phyloP scores from a whole-genome alignment of 2,329 filamentous ascomycete species.

The Cyphellophora europaea region DNA sequence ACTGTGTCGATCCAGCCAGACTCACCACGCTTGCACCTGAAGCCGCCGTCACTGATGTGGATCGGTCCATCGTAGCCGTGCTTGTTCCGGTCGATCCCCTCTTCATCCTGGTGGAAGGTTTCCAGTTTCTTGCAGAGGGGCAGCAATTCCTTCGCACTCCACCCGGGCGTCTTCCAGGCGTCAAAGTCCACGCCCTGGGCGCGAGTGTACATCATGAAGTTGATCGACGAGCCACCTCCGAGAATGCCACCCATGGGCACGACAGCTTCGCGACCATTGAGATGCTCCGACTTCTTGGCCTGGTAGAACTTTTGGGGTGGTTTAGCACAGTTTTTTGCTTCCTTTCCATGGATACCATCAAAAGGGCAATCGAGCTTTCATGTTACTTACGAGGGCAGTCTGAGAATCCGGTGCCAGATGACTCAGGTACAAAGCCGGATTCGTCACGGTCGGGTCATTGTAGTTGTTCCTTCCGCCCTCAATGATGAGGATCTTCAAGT shows the following conservation, averaged over 20 bases:
- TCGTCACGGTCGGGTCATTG: conserved; percentile 38
- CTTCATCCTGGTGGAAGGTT: conserved; percentile 2
- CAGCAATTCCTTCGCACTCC: conserved; percentile 41
- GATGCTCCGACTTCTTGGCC: conserved; percentile 31
- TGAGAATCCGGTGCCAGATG: conserved; percentile 41
- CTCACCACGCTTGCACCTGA: conserved; percentile 29
- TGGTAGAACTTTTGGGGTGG: conserved; percentile 45
- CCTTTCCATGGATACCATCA: too few species aligned
- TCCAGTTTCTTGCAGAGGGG: conserved; percentile 8
- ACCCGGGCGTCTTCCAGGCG: conserved; percentile 44
- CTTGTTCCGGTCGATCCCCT: conserved; percentile 1
- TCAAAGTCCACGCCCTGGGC: conserved; percentile 30
- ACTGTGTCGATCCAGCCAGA: conserved; percentile 42
- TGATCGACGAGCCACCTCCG: conserved; percentile 54
- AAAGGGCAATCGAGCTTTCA: too few species aligned
- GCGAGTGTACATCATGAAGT: conserved; percentile 46
- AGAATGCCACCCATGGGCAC: conserved; percentile 42
- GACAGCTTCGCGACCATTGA: conserved; percentile 22
- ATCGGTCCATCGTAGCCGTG: conserved; percentile 7
- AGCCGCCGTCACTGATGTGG: conserved; percentile 34
- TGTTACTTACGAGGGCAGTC: conserved; percentile 31
- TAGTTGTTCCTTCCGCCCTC: conserved; percentile 46
- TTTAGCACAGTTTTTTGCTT: too few species aligned
- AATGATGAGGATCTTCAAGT: conserved; percentile 42
- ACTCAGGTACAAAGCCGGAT: conserved; percentile 40